phyloP scores from a whole-genome alignment of 2,329 filamentous ascomycete species.

The Cladophialophora yegresii region DNA sequence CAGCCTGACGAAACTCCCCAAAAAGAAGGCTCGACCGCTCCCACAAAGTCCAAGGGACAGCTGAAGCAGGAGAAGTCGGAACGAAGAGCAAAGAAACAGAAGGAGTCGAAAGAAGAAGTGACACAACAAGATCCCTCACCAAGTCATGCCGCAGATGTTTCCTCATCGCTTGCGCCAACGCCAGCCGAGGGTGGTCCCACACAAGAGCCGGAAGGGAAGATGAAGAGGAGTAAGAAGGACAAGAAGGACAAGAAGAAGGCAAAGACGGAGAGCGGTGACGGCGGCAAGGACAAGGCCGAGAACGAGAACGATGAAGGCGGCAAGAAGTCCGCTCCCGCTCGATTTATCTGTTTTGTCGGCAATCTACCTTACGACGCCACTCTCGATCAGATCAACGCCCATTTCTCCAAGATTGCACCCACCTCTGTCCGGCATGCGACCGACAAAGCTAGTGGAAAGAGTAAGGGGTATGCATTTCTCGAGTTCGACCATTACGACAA shows the following conservation, averaged over 20 bases:
- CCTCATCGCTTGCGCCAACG: not conserved
- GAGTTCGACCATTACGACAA: slow-evolving; percentile 84
- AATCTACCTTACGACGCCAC: slow-evolving; percentile 88
- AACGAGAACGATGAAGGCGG: slow-evolving; percentile 29
- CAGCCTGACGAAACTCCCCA: slow-evolving; percentile 9
- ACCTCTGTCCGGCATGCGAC: slow-evolving; percentile 71
- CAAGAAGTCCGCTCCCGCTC: slow-evolving; percentile 38
- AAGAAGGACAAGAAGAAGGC: slow-evolving; percentile 29
- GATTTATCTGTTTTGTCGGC: slow-evolving; percentile 80
- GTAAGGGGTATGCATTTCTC: slow-evolving; percentile 79
- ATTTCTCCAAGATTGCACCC: slow-evolving; percentile 77
- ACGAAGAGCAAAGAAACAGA: slow-evolving; percentile 34
- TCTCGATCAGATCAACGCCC: slow-evolving; percentile 65
- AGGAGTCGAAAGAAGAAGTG: slow-evolving; percentile 22
- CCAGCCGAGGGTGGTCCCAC: not conserved
- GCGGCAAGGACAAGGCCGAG: slow-evolving; percentile 33
- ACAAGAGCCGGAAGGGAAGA: slow-evolving; percentile 8
- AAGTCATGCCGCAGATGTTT: not conserved
- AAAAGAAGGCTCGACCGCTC: not conserved
- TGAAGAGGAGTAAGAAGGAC: slow-evolving; percentile 44
- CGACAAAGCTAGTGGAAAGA: slow-evolving; percentile 63
- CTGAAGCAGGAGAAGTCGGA: slow-evolving; percentile 34
- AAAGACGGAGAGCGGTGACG: slow-evolving; percentile 32
- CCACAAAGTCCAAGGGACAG: slow-evolving; percentile 27
- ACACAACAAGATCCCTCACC: slow-evolving; percentile 3